Conservation (phyloP, 140 eudicot genomes). For the Senecio squalidus region DNA sequence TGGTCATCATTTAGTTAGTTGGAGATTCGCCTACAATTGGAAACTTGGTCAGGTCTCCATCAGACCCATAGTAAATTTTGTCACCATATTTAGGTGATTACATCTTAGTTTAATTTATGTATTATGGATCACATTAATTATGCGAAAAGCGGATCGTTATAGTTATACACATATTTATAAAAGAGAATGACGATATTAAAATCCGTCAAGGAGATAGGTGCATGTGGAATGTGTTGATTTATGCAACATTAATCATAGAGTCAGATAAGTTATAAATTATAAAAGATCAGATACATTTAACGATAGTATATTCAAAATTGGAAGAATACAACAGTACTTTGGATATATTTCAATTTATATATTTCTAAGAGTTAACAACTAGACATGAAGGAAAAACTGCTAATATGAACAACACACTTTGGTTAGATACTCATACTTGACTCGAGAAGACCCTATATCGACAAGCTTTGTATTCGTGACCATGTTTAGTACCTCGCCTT, state of each 20-base stretch:
- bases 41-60: constrained; percentile 19
- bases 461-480: neutral
- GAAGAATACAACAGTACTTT: no score
- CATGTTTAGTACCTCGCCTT: constrained; percentile 12
- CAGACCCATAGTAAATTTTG: constrained; percentile 4
- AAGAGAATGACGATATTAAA: no score
- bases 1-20: constrained; percentile 18
- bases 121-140: no score
- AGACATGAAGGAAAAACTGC: neutral
- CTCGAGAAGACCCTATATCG: constrained; percentile 2
- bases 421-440: neutral
- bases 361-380: neutral
- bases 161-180: no score
- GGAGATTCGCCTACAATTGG: constrained; percentile 17
- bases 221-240: no score
- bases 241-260: no score
- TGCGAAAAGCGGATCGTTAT: no score
- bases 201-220: no score
- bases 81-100: constrained; percentile 13
- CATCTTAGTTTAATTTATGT: neutral
- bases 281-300: no score
- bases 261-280: no score
- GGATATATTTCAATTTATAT: no score
- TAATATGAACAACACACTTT: neutral
- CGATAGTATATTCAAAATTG: no score